Evolutionary conservation across 176 grass and related monocot species (phyloP), one percentile per base, ranked within the genome.

Genomic region (Zea luxurians): DNA sequence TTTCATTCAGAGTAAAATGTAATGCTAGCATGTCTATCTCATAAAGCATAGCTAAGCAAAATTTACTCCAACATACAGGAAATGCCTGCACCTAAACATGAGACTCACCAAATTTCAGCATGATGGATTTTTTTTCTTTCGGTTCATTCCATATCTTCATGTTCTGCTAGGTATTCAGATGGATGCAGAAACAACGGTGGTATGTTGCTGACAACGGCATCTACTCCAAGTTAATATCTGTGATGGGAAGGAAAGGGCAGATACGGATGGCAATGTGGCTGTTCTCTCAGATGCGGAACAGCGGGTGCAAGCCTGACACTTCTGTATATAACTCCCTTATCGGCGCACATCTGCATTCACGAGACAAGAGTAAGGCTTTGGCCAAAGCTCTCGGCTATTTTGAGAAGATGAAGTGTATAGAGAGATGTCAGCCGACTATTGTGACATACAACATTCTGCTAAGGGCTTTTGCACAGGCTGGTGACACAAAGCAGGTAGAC

Each of bases 201-300:
- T 99, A 99, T 3, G 70, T 99, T 11, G 88, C 96, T 41, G 96
- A 99, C 68, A 95, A 99, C 2, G 96, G 96, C 63, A 92, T 99
- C 47, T 99, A 90, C 61, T 99, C 92, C 0, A 99, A 99, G 72
- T 40, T 99, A 45, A 99, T 99, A 79, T 93, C 96, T 58, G 92
- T 95, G 8, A 99, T 93, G 96, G 92, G 92, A 35, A 99, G 91
- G 71, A 92, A 99, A 79, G 88, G 90, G 18, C 88, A 99, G 86
- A 94, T 86, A 83, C 78, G 90, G 78, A 99, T 99, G 96, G 92
- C 96, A 77, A 95, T 99, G 92, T 99, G 96, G 90, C 75, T 99
- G 3, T 95, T 99, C 62, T 95, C 92, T 61, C 89, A 99, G 78
- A 99, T 99, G 92, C 78, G 88, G 67, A 98, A 87, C 83, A 92